These are phyloP conservation scores for Mortierella sp. DNA, from an alignment of 371 early-diverging fungal genomes.

Conservation along the genomic window DNA sequence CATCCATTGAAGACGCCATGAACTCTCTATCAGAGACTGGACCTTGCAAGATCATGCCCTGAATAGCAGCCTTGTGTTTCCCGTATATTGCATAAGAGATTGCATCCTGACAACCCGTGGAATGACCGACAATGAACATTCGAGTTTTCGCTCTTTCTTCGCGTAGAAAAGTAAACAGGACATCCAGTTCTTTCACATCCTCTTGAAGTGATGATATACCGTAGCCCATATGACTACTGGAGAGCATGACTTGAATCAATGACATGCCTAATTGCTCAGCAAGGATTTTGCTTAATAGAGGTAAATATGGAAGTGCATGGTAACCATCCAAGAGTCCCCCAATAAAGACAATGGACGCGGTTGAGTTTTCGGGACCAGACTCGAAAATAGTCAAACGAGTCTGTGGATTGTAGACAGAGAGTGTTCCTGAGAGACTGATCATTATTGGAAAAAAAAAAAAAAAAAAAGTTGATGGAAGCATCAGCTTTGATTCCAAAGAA, in stretches of 20 bases:
- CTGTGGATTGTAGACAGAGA: constrained; percentile 46
- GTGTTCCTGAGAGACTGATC: constrained; percentile 42
- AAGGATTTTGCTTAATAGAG: constrained; percentile 44
- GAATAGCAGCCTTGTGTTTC: constrained; percentile 39
- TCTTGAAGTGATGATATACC: constrained; percentile 60
- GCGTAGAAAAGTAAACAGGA: constrained; percentile 55
- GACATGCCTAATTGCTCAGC: constrained; percentile 56
- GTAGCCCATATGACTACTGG: constrained; percentile 65
- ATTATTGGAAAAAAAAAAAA: constrained; percentile 7
- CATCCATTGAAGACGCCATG: constrained; percentile 39
- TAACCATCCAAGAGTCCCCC: constrained; percentile 66
- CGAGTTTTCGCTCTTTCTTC: constrained; percentile 55
- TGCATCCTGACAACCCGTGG: constrained; percentile 68
- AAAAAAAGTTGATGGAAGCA: too few relatives aligned
- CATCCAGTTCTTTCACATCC: constrained; percentile 61
- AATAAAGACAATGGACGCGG: constrained; percentile 60
- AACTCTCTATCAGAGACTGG: constrained; percentile 68
- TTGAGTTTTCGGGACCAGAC: constrained; percentile 53
- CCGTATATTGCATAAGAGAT: constrained; percentile 62
- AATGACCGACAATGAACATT: constrained; percentile 66
- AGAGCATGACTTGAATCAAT: constrained; percentile 63
- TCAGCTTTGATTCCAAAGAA: too few relatives aligned
- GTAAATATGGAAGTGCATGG: constrained; percentile 62
- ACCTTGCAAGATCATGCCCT: constrained; percentile 65
- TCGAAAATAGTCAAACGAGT: constrained; percentile 64